Evolutionary conservation across 208 protist species (phyloP), one percentile per base, ranked within the genome.

Genomic region (Acanthamoeba comandoni): DNA sequence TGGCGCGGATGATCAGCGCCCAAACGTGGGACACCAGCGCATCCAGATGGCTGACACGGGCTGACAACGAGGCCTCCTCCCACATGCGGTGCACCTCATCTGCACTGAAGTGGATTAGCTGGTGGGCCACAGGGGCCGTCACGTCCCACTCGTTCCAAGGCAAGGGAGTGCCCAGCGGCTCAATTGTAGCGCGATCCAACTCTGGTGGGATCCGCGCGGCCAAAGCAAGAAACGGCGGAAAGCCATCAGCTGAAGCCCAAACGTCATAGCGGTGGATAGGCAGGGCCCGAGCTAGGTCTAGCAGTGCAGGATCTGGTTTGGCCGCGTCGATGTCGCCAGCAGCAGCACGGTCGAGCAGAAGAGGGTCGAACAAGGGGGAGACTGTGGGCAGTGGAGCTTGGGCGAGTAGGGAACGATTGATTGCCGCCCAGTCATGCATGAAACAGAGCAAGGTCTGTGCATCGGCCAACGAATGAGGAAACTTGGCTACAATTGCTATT

Each of bases 21-120:
- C 58, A 65, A 0, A 65, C 58, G 5, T 65, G 58, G 4, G 58
- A 1, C 22, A 65, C 2, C 58, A 65, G 58, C 5, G 58, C 58
- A 4, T 65, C 58, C 58, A 65, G 58, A 4, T 65, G 58, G 58
- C 58, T 65, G 22, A 65, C 5, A 43, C 35, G 5, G 22, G 2
- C 58, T 26, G 58, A 60, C 17, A 60, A 26, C 4, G 58, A 65
- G 1, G 58, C 58, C 24, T 65, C 58, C 58, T 65, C 58, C 58
- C 58, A 65, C 58, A 65, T 65, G 22, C 5, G 58, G 4, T 65
- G n/a, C 58, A 65, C 58, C 24, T 65, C 58, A 26, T 65, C 58
- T 7, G n/a, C 58, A 4, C 58, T 65, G 58, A 65, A 65, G 58
- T 65, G 58, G 2, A 65, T 5, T 4, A 65, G 58, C 0, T 65